Conservation (phyloP, 106 monocot genomes). For the Cymbidium sinense region DNA sequence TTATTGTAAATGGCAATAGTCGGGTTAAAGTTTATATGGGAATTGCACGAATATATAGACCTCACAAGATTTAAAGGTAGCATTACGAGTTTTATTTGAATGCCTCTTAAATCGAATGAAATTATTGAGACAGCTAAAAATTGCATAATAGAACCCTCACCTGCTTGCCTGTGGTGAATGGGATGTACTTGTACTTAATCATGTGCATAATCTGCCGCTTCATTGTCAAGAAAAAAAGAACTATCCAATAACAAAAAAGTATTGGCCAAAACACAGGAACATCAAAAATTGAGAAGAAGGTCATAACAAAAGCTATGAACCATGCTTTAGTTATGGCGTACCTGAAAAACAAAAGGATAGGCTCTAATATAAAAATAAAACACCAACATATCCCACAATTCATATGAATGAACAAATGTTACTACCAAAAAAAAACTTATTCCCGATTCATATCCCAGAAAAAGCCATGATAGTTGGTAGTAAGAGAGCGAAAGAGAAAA, state of each 20-base stretch:
- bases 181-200: conserved; percentile 69
- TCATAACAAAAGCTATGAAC: conserved; percentile 60
- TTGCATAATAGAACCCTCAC: conserved; percentile 7
- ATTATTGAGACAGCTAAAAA: neutral
- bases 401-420: neutral
- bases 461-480: too few relatives aligned
- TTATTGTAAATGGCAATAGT: too few relatives aligned
- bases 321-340: conserved; percentile 71
- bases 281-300: conserved; percentile 78
- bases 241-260: conserved; percentile 65
- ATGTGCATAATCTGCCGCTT: conserved; percentile 76
- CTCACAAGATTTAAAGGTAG: too few relatives aligned
- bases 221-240: conserved; percentile 72
- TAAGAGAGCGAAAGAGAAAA: too few relatives aligned
- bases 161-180: conserved; percentile 64
- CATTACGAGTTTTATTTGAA: too few relatives aligned
- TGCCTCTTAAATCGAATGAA: too few relatives aligned
- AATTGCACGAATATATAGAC: too few relatives aligned
- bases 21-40: too few relatives aligned
- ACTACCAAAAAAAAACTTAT: too few relatives aligned
- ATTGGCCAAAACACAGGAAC: conserved; percentile 86
- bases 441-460: too few relatives aligned
- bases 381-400: neutral
- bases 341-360: too few relatives aligned
- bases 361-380: too few relatives aligned